A percentile compares a stretch with the other conserved stretches of the same genome.
phyloP scores from a whole-genome alignment of 1,284 basidiomycete species.

The Vanrija pseudolonga region DNA sequence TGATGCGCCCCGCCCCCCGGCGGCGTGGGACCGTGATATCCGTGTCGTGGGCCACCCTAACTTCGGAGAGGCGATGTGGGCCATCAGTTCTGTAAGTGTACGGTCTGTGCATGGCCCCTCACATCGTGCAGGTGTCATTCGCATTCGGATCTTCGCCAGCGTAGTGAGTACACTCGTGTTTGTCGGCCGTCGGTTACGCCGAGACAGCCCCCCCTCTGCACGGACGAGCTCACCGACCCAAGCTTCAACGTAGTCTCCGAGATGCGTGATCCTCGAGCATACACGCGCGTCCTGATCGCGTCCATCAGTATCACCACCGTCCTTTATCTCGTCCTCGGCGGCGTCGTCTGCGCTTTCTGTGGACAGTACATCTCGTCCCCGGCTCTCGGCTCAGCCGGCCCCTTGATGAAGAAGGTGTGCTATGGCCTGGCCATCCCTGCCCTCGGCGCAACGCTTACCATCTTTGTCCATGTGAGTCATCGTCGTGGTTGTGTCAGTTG shows the following conservation, averaged over 20 bases:
- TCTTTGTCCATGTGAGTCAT: slow-evolving; percentile 53
- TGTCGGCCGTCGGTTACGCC: slow-evolving; percentile 1
- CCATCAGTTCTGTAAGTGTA: background rate
- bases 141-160: slow-evolving; percentile 15
- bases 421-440: slow-evolving; percentile 49
- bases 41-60: slow-evolving; percentile 25
- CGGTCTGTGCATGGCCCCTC: slow-evolving; percentile 5
- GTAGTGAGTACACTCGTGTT: slow-evolving; percentile 13
- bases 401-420: slow-evolving; percentile 44
- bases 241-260: slow-evolving; percentile 27
- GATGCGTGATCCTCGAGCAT: slow-evolving; percentile 32
- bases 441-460: slow-evolving; percentile 14
- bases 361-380: slow-evolving; percentile 45
- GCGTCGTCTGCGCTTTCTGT: slow-evolving; percentile 30
- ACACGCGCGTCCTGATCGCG: slow-evolving; percentile 26
- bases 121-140: slow-evolving; percentile 11
- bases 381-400: slow-evolving; percentile 44
- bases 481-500: no score
- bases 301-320: slow-evolving; percentile 37
- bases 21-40: slow-evolving; percentile 34
- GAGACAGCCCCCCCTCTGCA: slow-evolving; percentile 14
- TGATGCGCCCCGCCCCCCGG: slow-evolving; percentile 20
- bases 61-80: slow-evolving; percentile 26
- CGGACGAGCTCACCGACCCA: slow-evolving; percentile 10
- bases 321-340: slow-evolving; percentile 34